Evolutionary conservation across 345 rosid species (phyloP).

Genomic region (Cardamine occulta): DNA sequence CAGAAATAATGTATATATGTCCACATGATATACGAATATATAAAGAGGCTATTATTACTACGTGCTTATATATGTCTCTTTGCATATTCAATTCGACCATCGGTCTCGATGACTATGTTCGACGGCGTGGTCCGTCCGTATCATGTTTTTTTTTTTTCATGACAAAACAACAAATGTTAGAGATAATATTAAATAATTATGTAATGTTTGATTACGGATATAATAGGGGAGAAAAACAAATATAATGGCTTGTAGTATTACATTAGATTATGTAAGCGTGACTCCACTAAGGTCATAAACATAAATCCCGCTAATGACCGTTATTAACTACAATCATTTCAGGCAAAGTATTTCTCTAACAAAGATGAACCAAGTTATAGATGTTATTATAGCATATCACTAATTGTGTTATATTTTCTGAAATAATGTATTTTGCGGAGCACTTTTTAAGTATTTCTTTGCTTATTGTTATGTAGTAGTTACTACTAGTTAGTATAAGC

Average conservation of each 20-base stretch:
- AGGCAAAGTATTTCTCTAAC: constrained; percentile 33
- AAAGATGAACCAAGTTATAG: constrained; percentile 16
- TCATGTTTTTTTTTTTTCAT: constrained; percentile 24
- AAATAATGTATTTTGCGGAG: not conserved
- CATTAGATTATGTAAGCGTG: constrained; percentile 1
- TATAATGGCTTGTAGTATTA: not conserved
- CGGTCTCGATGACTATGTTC: constrained; percentile 40
- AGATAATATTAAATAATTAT: constrained; percentile 34
- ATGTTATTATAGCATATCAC: constrained; percentile 27
- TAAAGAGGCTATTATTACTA: constrained; percentile 34
- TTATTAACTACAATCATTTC: constrained; percentile 19
- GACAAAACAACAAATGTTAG: constrained; percentile 15
- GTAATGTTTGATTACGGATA: constrained; percentile 14
- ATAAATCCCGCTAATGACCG: constrained; percentile 29
- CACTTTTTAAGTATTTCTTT: not conserved
- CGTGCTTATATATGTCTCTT: constrained; percentile 39
- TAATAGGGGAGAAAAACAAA: not conserved
- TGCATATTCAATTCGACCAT: constrained; percentile 37
- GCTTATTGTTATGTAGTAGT: not conserved
- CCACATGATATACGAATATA: not conserved
- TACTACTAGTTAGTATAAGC: not conserved
- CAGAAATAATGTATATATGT: not conserved
- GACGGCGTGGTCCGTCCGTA: constrained; percentile 35
- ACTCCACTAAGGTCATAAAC: constrained; percentile 27
- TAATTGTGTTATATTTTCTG: constrained; percentile 6